Percentiles rank a stretch among this genome's conserved stretches.
These are phyloP conservation scores for Dendrobium officinale DNA, from an alignment of 106 monocot species.

Conservation along the genomic window DNA sequence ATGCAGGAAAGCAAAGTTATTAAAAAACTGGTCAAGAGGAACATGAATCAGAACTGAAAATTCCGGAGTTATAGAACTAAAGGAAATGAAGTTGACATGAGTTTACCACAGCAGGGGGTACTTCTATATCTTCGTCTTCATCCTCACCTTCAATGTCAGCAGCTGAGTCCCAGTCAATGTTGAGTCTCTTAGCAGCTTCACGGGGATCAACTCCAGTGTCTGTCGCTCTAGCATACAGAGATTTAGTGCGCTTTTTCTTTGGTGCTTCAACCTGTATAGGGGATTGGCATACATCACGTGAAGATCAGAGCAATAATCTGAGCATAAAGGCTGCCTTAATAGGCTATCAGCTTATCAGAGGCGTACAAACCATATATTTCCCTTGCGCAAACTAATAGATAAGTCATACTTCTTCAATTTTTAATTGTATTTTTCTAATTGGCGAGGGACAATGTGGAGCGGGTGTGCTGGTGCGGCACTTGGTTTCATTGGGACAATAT, in stretches of 20 bases:
- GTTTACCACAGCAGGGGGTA: constrained; percentile 75
- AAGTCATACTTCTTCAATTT: too few relatives aligned
- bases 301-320: background rate
- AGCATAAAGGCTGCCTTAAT: background rate
- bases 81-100: background rate
- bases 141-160: constrained; percentile 65
- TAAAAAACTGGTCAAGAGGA: background rate
- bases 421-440: too few relatives aligned
- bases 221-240: constrained; percentile 79
- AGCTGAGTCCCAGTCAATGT: constrained; percentile 90
- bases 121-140: constrained; percentile 52
- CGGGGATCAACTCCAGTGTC: constrained; percentile 81
- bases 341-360: too few relatives aligned
- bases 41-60: background rate
- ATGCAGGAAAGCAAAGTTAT: background rate
- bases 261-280: constrained; percentile 47
- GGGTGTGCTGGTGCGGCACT: too few relatives aligned
- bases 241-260: constrained; percentile 52
- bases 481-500: too few relatives aligned
- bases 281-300: background rate
- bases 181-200: constrained; percentile 76
- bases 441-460: too few relatives aligned
- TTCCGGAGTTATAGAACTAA: background rate
- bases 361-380: too few relatives aligned
- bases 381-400: too few relatives aligned